Conservation (phyloP, 2,329 filamentous ascomycete genomes). For the Venturia nashicola region DNA sequence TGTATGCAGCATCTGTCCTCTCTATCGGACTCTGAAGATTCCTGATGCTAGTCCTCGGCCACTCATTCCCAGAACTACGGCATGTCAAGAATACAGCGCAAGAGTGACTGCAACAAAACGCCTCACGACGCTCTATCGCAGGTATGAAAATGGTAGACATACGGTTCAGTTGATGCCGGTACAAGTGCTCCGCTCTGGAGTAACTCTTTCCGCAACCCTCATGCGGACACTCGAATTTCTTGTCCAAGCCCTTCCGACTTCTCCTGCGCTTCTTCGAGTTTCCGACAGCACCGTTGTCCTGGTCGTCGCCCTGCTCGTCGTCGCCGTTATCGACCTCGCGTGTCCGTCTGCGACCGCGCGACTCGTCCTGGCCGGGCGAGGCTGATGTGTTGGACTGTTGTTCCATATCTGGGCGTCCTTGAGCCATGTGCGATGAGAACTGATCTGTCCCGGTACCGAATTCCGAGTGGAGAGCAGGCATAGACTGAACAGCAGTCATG, state of each 20-base stretch:
- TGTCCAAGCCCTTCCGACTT: conserved; percentile 68
- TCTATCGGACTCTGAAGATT: no score
- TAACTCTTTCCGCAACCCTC: conserved; percentile 92
- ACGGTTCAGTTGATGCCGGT: conserved; percentile 93
- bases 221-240: conserved; percentile 59
- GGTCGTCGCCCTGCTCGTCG: conserved; percentile 17
- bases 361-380: conserved; percentile 16
- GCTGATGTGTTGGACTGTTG: neutral
- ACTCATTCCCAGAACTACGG: neutral
- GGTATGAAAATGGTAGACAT: conserved; percentile 25
- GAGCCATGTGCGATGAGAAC: neutral
- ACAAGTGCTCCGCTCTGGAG: conserved; percentile 90
- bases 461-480: conserved; percentile 6
- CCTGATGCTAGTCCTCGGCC: neutral
- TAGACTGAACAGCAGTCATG: conserved; percentile 9
- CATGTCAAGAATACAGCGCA: neutral
- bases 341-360: conserved; percentile 25
- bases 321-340: conserved; percentile 22
- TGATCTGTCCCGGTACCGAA: conserved; percentile 7
- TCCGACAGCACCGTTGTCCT: conserved; percentile 14
- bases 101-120: neutral
- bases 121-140: neutral
- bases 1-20: neutral
- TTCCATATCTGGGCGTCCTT: conserved; percentile 7
- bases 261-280: conserved; percentile 46